Evolutionary conservation across 164 flowering plant genomes (phyloP).

Genomic region (Macadamia tetraphylla): DNA sequence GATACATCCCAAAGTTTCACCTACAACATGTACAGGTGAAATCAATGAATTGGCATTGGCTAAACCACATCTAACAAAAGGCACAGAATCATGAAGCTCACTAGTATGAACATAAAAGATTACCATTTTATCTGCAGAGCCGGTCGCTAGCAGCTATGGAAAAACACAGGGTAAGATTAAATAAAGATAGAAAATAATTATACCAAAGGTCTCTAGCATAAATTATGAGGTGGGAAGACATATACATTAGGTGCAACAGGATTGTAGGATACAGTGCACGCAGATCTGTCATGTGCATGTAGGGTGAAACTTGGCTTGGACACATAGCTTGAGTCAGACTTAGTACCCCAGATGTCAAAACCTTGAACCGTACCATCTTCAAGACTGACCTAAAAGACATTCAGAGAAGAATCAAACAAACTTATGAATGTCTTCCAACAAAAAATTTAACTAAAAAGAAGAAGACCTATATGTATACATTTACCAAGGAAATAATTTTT

Average conservation of each 20-base stretch:
- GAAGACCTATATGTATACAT: not conserved
- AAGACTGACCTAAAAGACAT: slow-evolving; percentile 61
- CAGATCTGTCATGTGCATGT: slow-evolving; percentile 96
- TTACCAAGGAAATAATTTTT: no score
- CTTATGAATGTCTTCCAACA: not conserved
- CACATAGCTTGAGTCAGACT: slow-evolving; percentile 41
- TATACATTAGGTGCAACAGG: slow-evolving; percentile 62
- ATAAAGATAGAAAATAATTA: not conserved
- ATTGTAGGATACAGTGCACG: slow-evolving; percentile 61
- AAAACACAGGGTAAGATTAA: not conserved
- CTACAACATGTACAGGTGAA: slow-evolving; percentile 26
- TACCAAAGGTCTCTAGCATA: not conserved
- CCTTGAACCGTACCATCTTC: slow-evolving; percentile 83
- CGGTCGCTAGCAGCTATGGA: slow-evolving; percentile 80
- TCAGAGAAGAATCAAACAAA: slow-evolving; percentile 1
- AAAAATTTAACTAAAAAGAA: not conserved
- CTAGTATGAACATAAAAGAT: not conserved
- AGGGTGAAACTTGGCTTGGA: slow-evolving; percentile 66
- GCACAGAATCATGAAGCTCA: not conserved
- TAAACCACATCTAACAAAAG: not conserved
- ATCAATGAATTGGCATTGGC: not conserved
- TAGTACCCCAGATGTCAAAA: slow-evolving; percentile 71
- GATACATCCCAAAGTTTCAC: slow-evolving; percentile 91
- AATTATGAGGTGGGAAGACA: not conserved
- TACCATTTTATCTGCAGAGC: slow-evolving; percentile 86